Evolutionary conservation across 2,329 filamentous ascomycete species (phyloP), one percentile per base, ranked within the genome.

Genomic region (Ceratocystis colombiana): DNA sequence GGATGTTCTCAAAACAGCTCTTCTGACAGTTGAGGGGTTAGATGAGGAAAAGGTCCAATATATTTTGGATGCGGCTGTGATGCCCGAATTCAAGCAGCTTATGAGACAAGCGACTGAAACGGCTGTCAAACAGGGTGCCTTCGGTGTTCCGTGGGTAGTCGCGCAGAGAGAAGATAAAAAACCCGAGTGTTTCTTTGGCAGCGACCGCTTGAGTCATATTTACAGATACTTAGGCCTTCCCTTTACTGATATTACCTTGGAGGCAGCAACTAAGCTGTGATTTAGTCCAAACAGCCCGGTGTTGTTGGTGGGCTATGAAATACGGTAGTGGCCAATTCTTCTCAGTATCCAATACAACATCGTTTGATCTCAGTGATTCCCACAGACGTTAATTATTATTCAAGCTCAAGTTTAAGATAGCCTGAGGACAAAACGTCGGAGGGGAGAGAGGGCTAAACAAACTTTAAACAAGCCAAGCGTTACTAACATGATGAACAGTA

Each of bases 101-200:
- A 75, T 90, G 33, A 80, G 80, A 67, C 76, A 75, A 4, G 80
- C 80, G 55, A 91, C 88, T 20, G 78, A 83, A 68, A 79, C 79
- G 69, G 87, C 83, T 0, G 73, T 89, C 17, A 80, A 83, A 46
- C 77, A 76, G 62, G 89, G 88, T 0, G 89, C 88, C 0, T 93
- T 89, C 74, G 89, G 89, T 0, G 84, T 84, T 62, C 89, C 89
- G 1, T 93, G 89, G 88, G 78, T 89, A 68, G 86, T 84, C 81
- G 88, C 85, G 2, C 79, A 78, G 20, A 84, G 87, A 70, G 73
- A 72, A 70, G 73, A 72, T 68, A 86, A 0, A 74, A 79, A 66
- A 8, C 37, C 7, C 7, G 25, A 66, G 10, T 83, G 86, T 0
- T 90, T 91, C 73, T 92, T 92, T 74, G 88, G 88, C 2, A 90